Conservation (phyloP, 2,329 filamentous ascomycete species). For the Aschersonia sp. region DNA sequence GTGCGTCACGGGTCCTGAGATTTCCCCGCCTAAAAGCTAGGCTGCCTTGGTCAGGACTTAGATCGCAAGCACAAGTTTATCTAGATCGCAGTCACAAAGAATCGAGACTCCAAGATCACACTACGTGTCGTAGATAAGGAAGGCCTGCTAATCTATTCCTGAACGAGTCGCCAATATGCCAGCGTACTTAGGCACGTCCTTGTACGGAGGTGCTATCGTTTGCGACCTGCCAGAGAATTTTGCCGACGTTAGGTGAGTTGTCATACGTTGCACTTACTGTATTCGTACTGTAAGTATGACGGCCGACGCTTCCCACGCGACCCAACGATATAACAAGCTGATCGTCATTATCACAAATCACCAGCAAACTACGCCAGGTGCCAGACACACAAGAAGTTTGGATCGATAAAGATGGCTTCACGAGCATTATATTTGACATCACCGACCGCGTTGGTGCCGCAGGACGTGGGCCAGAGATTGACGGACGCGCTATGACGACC, state of each 20-base stretch:
- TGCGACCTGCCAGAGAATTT: constrained; percentile 54
- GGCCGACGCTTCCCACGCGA: not conserved
- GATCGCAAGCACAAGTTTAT: too few species aligned
- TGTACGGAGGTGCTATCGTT: constrained; percentile 61
- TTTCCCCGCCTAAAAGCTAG: too few species aligned
- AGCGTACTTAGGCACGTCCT: constrained; percentile 39
- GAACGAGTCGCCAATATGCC: constrained; percentile 22
- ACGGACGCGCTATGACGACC: constrained; percentile 55
- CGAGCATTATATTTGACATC: constrained; percentile 81
- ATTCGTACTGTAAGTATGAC: not conserved
- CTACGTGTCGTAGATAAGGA: too few species aligned
- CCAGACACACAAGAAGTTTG: constrained; percentile 88
- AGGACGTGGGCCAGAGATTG: constrained; percentile 39
- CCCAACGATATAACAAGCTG: not conserved
- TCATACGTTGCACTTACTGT: not conserved
- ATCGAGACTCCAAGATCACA: too few species aligned
- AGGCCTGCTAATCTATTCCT: too few species aligned
- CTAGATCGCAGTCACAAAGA: too few species aligned
- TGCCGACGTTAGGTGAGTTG: constrained; percentile 56
- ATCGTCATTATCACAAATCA: not conserved
- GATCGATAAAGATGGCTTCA: constrained; percentile 70
- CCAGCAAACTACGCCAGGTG: constrained; percentile 57
- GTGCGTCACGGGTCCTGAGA: too few species aligned
- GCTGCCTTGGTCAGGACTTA: too few species aligned
- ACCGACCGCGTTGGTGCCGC: constrained; percentile 58